Percentiles rank a stretch among this genome's conserved stretches.
These are phyloP conservation scores for Grifola frondosa DNA, from an alignment of 1,284 basidiomycete species.

Conservation along the genomic window DNA sequence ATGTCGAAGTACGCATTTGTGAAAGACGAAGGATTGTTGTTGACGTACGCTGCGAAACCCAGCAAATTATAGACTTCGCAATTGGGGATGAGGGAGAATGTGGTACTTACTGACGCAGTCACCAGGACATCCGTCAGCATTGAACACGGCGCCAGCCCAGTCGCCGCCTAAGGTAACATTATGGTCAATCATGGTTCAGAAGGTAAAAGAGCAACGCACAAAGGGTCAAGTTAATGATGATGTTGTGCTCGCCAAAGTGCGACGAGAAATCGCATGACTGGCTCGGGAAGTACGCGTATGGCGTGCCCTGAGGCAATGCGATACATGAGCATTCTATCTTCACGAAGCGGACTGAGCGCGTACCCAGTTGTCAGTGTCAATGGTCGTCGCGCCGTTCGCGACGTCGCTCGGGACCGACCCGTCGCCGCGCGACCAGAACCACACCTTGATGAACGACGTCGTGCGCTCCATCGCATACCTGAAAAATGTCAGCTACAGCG, in stretches of 20 bases:
- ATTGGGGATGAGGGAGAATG: not conserved
- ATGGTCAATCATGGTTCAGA: not conserved
- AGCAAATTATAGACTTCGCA: not conserved
- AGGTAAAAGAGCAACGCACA: slow-evolving; percentile 24
- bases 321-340: not conserved
- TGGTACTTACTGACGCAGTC: slow-evolving; percentile 43
- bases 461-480: slow-evolving; percentile 50
- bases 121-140: slow-evolving; percentile 43
- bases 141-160: slow-evolving; percentile 51
- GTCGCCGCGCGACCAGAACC: slow-evolving; percentile 56
- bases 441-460: slow-evolving; percentile 48
- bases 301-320: slow-evolving; percentile 43
- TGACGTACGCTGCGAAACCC: slow-evolving; percentile 48
- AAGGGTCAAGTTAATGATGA: slow-evolving; percentile 53
- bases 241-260: slow-evolving; percentile 53
- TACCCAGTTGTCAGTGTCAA: slow-evolving; percentile 53
- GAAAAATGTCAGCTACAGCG: not conserved
- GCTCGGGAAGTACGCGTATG: slow-evolving; percentile 53
- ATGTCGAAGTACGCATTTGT: slow-evolving; percentile 68
- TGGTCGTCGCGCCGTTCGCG: slow-evolving; percentile 33
- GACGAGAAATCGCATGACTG: slow-evolving; percentile 45
- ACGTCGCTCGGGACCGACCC: slow-evolving; percentile 47
- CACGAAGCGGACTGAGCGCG: not conserved
- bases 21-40: slow-evolving; percentile 65
- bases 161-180: slow-evolving; percentile 38